These are phyloP conservation scores for Hagleromyces aurorensis DNA, from an alignment of 805 yeast genomes.

Conservation along the genomic window DNA sequence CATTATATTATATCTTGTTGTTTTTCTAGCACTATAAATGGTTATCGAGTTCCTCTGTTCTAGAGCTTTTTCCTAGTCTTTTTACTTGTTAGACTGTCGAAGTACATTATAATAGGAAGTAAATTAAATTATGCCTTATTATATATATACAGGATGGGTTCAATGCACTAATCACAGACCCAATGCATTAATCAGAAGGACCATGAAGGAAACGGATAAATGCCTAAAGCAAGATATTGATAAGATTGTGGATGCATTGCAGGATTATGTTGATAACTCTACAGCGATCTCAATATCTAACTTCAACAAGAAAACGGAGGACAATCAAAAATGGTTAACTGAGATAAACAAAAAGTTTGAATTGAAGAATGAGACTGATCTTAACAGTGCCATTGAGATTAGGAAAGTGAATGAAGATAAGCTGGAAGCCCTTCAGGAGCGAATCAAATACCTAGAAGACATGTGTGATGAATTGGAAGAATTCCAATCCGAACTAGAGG, in stretches of 20 bases:
- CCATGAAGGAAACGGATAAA: constrained; percentile 16
- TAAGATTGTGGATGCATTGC: constrained; percentile 15
- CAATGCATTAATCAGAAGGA: too few species aligned
- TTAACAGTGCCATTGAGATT: constrained; percentile 28
- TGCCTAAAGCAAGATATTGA: constrained; percentile 18
- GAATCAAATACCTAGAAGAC: constrained; percentile 36
- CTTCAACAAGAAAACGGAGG: constrained; percentile 17
- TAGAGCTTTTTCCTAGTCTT: too few species aligned
- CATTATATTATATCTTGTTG: too few species aligned
- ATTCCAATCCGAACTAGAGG: constrained; percentile 50
- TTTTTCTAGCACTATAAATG: too few species aligned
- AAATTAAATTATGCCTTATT: too few species aligned
- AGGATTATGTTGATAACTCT: constrained; percentile 23
- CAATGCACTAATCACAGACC: too few species aligned
- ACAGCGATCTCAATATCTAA: constrained; percentile 23
- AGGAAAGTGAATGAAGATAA: constrained; percentile 10
- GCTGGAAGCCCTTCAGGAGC: constrained; percentile 29
- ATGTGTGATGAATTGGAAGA: constrained; percentile 52
- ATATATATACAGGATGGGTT: too few species aligned
- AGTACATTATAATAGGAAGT: too few species aligned
- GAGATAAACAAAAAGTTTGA: constrained; percentile 16
- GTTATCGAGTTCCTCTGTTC: too few species aligned
- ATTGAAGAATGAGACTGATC: constrained; percentile 18
- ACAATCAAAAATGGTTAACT: constrained; percentile 19
- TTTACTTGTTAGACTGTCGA: too few species aligned